Base-by-base conservation (phyloP, 1,284 basidiomycete species). In the Cutaneotrichosporon dermatis region DNA sequence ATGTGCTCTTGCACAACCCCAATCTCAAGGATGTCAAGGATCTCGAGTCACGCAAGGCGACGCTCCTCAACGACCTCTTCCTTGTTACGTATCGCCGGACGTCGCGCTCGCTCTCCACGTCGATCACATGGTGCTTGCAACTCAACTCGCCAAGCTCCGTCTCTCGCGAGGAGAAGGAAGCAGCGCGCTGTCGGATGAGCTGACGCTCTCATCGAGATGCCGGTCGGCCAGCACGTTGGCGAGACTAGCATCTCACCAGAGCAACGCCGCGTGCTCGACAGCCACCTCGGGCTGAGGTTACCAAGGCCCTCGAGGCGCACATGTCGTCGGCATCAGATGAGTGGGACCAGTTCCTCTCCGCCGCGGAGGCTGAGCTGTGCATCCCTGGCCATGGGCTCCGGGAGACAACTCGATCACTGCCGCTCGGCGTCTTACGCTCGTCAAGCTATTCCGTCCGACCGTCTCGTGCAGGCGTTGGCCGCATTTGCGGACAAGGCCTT, bases 21-120 rank as follows among this genome's bases (percentile, higher is more conserved):
- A 89, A 92, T 74, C 83, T 97, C 62, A 85, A 85, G 72, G 85
- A 84, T 62, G 82, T 96, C 61, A 82, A 85, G 6, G 92, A 97
- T 66, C 80, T 91, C 58, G 81, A 82, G 62, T 80, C 80, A 51
- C 86, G 96, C 15, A 86, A 92, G 54, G 84, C 87, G 35, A 89
- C 95, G 56, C 81, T 99, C n/a, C 81, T 92, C 59, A 86, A 88
- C 60, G 93, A 97, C 69, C 83, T 99, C 11, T 99, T 99, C 85
- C 79, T 93, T 39, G 83, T 90, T 39, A 87, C 93, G 16, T 98
- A 90, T 80, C 87, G 86, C 75, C 84, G 96, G 52, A 94, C 95
- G 0, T 91, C 93, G 15, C 86, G 94, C 40, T 90, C 94, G 1
- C 80, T 36, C 83, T 98, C 33, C 90, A 99, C 75, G 84, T 87